A percentile compares a stretch with the other conserved stretches of the same genome.
phyloP scores from a whole-genome alignment of 2,329 filamentous ascomycete genomes.

The Nigrospora sphaerica region DNA sequence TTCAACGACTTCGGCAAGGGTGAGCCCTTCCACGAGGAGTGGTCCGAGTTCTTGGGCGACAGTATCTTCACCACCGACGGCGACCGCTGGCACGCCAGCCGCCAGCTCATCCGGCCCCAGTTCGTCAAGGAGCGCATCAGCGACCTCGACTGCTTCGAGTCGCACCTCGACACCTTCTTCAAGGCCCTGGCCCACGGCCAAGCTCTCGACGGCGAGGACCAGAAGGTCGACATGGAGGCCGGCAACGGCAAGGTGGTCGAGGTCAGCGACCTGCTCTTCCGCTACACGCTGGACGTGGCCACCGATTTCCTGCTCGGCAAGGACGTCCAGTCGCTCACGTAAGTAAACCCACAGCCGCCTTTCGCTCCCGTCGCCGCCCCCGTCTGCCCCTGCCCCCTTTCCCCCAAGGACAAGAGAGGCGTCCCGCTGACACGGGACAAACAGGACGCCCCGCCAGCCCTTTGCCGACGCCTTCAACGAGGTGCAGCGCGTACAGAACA shows the following conservation, averaged over 20 bases:
- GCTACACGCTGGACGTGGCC: slow-evolving; percentile 77
- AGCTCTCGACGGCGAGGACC: slow-evolving; percentile 49
- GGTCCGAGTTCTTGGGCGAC: slow-evolving; percentile 68
- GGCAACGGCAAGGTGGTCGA: slow-evolving; percentile 60
- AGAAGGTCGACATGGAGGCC: slow-evolving; percentile 56
- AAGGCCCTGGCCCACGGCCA: slow-evolving; percentile 54
- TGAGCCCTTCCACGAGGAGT: slow-evolving; percentile 64
- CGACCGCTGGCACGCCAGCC: slow-evolving; percentile 67
- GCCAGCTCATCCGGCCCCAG: slow-evolving; percentile 78
- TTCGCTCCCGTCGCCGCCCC: not conserved
- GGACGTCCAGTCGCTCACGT: slow-evolving; percentile 59
- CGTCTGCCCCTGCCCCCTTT: not conserved
- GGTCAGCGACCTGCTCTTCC: slow-evolving; percentile 71
- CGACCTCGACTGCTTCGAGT: slow-evolving; percentile 75
- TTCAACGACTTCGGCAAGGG: slow-evolving; percentile 85
- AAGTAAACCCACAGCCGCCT: slow-evolving; percentile 9
- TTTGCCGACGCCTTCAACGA: slow-evolving; percentile 81
- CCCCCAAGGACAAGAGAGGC: not conserved
- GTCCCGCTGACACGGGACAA: not conserved
- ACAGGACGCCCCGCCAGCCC: slow-evolving; percentile 48
- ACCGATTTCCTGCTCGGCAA: slow-evolving; percentile 82
- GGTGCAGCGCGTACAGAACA: slow-evolving; percentile 67
- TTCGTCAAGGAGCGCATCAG: slow-evolving; percentile 81
- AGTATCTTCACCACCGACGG: slow-evolving; percentile 79
- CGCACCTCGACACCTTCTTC: slow-evolving; percentile 69